These are phyloP conservation scores for Monilinia fructigena DNA, from an alignment of 2,329 filamentous ascomycete species.

Conservation along the genomic window DNA sequence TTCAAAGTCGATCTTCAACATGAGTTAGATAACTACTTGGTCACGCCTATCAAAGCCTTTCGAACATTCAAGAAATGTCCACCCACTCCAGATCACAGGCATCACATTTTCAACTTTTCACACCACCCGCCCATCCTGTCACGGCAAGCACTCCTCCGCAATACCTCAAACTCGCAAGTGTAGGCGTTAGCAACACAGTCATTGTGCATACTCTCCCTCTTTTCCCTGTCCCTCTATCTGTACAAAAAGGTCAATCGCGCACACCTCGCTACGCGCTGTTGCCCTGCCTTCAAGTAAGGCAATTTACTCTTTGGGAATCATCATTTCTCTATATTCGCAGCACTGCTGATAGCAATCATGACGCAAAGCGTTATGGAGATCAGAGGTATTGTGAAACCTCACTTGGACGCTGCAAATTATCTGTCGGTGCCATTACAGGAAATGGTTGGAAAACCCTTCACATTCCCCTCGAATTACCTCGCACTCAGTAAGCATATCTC, in stretches of 20 bases:
- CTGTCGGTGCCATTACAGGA: conserved; percentile 35
- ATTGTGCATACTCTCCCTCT: conserved; percentile 41
- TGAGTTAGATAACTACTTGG: conserved; percentile 48
- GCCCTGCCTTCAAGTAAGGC: conserved; percentile 35
- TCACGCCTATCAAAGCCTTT: conserved; percentile 54
- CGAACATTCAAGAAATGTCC: conserved; percentile 53
- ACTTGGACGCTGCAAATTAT: conserved; percentile 32
- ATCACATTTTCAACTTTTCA: conserved; percentile 53
- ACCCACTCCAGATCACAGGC: conserved; percentile 58
- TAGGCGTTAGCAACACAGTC: conserved; percentile 40
- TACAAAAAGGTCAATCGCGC: conserved; percentile 36
- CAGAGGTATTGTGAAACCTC: conserved; percentile 31
- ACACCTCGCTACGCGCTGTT: conserved; percentile 39
- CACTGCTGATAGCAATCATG: conserved; percentile 33
- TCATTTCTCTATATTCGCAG: conserved; percentile 31
- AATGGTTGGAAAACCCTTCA: conserved; percentile 34
- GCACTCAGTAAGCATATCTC: neutral
- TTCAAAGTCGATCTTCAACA: conserved; percentile 71
- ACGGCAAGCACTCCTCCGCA: conserved; percentile 37
- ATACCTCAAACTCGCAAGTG: conserved; percentile 39
- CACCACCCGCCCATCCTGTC: conserved; percentile 33
- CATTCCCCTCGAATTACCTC: conserved; percentile 23
- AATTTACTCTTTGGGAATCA: conserved; percentile 30
- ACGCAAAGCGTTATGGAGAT: conserved; percentile 39
- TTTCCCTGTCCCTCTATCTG: conserved; percentile 37